A percentile compares a stretch with the other conserved stretches of the same genome.
Conservation (phyloP, 2,329 filamentous ascomycete species). For the Phoma sp. region DNA sequence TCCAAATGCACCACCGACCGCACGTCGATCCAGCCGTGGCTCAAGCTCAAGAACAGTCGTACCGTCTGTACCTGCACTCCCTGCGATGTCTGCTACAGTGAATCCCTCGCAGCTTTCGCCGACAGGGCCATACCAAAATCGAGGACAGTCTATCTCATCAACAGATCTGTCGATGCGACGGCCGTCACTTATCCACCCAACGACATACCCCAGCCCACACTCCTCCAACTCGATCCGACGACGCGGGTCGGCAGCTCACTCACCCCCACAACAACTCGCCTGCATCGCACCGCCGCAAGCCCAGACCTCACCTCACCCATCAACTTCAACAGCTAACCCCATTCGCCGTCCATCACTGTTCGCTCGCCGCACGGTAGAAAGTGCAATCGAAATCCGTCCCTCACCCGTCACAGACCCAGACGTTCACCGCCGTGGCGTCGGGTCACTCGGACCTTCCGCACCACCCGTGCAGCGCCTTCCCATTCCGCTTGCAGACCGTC, state of each 20-base stretch:
- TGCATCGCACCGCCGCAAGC: conserved; percentile 2
- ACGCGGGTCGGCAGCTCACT: conserved; percentile 34
- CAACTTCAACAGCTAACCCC: background rate
- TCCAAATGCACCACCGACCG: conserved; percentile 39
- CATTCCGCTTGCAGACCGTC: background rate
- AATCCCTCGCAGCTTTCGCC: conserved; percentile 28
- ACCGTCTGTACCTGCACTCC: conserved; percentile 24
- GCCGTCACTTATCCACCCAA: conserved; percentile 44
- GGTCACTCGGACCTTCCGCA: conserved; percentile 15
- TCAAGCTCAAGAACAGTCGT: conserved; percentile 11
- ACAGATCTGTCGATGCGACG: conserved; percentile 33
- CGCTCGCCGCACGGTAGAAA: conserved; percentile 25
- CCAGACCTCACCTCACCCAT: conserved; percentile 8
- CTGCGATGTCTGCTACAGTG: conserved; percentile 32
- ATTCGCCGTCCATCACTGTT: conserved; percentile 24
- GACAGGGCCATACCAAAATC: conserved; percentile 28
- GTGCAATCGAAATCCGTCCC: conserved; percentile 30
- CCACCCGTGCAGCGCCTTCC: conserved; percentile 21
- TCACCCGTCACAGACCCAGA: conserved; percentile 27
- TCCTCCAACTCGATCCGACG: conserved; percentile 29
- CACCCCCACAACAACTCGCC: conserved; percentile 10
- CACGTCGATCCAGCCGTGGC: conserved; percentile 4
- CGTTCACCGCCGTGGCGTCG: conserved; percentile 34
- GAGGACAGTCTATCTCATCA: conserved; percentile 33
- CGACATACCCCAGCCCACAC: conserved; percentile 43